A percentile compares a stretch with the other conserved stretches of the same genome.
Evolutionary conservation across 106 monocot species (phyloP).

Genomic region (Apostasia shenzhenica): DNA sequence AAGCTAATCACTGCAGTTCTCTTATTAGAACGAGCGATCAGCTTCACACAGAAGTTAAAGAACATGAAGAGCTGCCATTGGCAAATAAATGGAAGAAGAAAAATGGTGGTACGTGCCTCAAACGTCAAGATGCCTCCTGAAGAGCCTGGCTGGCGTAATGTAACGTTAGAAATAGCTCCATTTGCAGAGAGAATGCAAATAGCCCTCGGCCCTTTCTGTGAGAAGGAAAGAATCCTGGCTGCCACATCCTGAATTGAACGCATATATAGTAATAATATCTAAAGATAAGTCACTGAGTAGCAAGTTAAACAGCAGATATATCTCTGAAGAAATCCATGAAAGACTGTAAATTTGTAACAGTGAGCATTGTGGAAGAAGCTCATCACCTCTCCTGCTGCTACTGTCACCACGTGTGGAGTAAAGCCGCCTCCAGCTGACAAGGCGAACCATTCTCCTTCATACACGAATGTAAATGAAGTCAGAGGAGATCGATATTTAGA

Average conservation of each 20-base stretch:
- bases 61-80: neutral
- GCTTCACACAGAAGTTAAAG: too few species aligned
- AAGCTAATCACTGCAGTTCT: too few species aligned
- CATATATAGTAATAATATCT: neutral
- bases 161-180: conserved; percentile 76
- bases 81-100: too few species aligned
- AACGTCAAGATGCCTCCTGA: conserved; percentile 65
- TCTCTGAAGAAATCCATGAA: neutral
- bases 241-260: conserved; percentile 48
- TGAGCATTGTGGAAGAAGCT: neutral
- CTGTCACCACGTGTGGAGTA: conserved; percentile 62
- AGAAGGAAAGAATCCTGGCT: conserved; percentile 55
- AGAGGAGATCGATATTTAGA: neutral
- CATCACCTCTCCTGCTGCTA: conserved; percentile 69
- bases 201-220: conserved; percentile 64
- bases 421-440: conserved; percentile 71
- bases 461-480: neutral
- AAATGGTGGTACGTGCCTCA: conserved; percentile 32
- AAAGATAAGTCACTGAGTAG: neutral
- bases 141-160: conserved; percentile 61
- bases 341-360: neutral
- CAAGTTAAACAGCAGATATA: neutral
- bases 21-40: too few species aligned
- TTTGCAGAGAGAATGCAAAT: conserved; percentile 80
- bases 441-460: conserved; percentile 67